Evolutionary conservation across 495 filamentous ascomycete genomes (phyloP), one percentile per base, ranked within the genome.

Genomic region (Trichoderma parareesei): DNA sequence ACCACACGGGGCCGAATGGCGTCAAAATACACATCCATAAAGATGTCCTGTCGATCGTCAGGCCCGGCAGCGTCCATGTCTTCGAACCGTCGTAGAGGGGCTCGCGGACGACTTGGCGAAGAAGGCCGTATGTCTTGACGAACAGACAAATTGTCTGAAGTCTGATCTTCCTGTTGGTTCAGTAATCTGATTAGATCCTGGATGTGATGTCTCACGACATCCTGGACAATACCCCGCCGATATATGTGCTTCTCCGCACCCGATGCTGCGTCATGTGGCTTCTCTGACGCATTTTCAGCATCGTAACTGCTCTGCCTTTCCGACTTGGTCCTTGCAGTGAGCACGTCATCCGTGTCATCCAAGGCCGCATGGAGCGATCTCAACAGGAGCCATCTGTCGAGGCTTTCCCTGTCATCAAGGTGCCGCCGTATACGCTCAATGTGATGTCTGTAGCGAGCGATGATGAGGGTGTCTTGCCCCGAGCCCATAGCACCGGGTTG

Each of bases 21-120:
- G 55, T 71, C 65, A 57, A 79, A 81, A 65, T 81, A 81, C 9
- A 76, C 70, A 13, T 72, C 71, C 69, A 81, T 74, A 42, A 81
- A 73, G 7, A 62, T 70, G 11, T 76, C 68, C 64, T 80, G 76
- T 27, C 78, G 71, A 60, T 75, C 67, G 48, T 77, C 75, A 1
- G 75, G 75, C 61, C 69, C 74, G 2, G 77, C 77, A 1, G 72
- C 64, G 18, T 69, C 69, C 33, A 78, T 70, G 38, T 75, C 69
- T n/a, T 71, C 70, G 27, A 77, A 75, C 16, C 27, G 1, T 9
- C 13, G 43, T 69, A 11, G 35, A 40, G 48, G 66, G 69, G 14
- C 64, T 66, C 3, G 69, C 48, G 2, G 1, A 14, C 38, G 60
- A 43, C 60, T 40, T 13, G 9, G 20, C 3, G 53, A 57, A 33